Evolutionary conservation across 495 filamentous ascomycete genomes (phyloP), one percentile per base, ranked within the genome.

Genomic region (Barbatosphaeria neglecta): DNA sequence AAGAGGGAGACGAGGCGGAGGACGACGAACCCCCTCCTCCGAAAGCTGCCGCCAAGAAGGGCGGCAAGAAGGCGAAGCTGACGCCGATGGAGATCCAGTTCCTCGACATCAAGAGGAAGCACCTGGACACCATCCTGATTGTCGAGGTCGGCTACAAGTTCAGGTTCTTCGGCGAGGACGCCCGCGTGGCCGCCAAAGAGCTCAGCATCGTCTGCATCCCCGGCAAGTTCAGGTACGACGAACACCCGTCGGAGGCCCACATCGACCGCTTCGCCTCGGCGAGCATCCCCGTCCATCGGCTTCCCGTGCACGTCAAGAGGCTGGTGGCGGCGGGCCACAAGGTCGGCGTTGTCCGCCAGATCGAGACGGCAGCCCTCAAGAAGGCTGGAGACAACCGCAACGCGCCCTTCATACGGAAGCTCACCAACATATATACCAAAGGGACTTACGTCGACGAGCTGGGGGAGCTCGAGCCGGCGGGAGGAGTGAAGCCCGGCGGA

Each of bases 61-160:
- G 81, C 1, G 61, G 73, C 25, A 93, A 90, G 70, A 86, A 80
- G 22, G 73, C 75, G 22, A 96, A 96, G 57, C 76, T 99, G 41
- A 99, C 93, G 5, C 92, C 92, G 0, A 81, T 99, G 82, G 92
- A 95, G 60, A 80, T 84, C 41, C 92, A 97, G 53, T 80, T 93
- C 28, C 73, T 98, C 13, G 87, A 95, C 17, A 94, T 98, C 54
- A 98, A 98, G 67, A 74, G 80, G 45, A 86, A 90, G 51, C 77
- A 97, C 60, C 82, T 88, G 71, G 90, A 95, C 55, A 90, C 90
- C 0, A 47, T 97, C 8, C 64, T 99, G 33, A 79, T 95, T 3
- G 78, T 96, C 17, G 89, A 99, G 56, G 92, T 99, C 5, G 92
- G 92, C 22, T 99, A 99, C 61, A 99, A 99, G 61, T 99, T 92